Conservation (phyloP, 768 basidiomycete genomes). For the Boletus patriciae region DNA sequence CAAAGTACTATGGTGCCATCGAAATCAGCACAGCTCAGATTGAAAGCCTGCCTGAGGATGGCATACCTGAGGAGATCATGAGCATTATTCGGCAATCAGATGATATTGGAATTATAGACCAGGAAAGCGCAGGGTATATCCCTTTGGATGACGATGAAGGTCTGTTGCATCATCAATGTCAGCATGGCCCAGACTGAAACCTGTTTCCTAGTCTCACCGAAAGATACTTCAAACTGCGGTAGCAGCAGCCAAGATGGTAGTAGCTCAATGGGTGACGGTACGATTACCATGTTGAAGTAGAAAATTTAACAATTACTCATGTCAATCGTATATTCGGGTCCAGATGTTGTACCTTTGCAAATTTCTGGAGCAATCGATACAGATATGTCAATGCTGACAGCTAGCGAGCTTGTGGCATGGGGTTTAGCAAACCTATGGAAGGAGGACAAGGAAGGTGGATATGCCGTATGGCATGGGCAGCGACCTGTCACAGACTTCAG, state of each 20-base stretch:
- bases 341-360: background rate
- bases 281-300: too few species aligned
- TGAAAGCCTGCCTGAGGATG: conserved; percentile 31
- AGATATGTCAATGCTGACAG: background rate
- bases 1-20: conserved; percentile 31
- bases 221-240: too few species aligned
- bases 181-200: too few species aligned
- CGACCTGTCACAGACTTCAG: background rate
- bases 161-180: too few species aligned
- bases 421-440: background rate
- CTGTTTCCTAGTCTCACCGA: too few species aligned
- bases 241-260: too few species aligned
- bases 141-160: too few species aligned
- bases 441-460: background rate
- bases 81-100: conserved; percentile 30
- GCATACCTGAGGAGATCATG: conserved; percentile 33
- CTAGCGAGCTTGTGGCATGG: background rate
- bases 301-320: too few species aligned
- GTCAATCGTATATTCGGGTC: too few species aligned
- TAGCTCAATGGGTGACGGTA: too few species aligned
- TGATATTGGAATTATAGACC: conserved; percentile 35
- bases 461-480: background rate
- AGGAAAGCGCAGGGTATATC: conserved; percentile 23
- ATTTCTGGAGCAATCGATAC: background rate
- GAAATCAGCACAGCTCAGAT: conserved; percentile 23